These are phyloP conservation scores for Microdochium trichocladiopsis DNA, from an alignment of 2,329 filamentous ascomycete genomes.

Conservation along the genomic window DNA sequence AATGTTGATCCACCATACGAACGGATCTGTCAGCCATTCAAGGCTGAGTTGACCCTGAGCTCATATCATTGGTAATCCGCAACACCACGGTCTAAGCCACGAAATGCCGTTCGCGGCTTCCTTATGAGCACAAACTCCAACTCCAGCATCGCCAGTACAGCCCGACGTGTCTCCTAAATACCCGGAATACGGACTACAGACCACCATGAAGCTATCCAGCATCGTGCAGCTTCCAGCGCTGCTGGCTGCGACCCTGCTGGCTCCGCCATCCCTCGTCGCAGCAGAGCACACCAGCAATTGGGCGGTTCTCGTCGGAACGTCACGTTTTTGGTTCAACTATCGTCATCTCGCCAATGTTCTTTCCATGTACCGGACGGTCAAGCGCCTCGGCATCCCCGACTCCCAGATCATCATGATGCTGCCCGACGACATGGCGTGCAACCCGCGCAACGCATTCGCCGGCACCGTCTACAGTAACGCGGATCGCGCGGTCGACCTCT, in stretches of 20 bases:
- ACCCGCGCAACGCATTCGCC: slow-evolving; percentile 95
- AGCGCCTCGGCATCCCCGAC: slow-evolving; percentile 94
- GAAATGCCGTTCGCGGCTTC: too few relatives aligned
- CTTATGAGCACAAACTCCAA: not conserved
- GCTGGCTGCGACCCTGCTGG: slow-evolving; percentile 38
- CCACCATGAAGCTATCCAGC: slow-evolving; percentile 42
- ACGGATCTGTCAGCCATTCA: not conserved
- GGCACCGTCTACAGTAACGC: slow-evolving; percentile 98
- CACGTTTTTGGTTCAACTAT: slow-evolving; percentile 99
- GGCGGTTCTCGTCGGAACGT: slow-evolving; percentile 97
- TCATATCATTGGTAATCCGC: not conserved
- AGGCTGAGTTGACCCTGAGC: not conserved
- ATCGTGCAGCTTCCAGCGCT: slow-evolving; percentile 38
- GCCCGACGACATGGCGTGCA: slow-evolving; percentile 99
- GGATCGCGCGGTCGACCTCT: slow-evolving; percentile 88
- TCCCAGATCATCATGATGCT: slow-evolving; percentile 99
- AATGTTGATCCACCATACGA: not conserved
- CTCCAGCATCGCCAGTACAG: too few relatives aligned
- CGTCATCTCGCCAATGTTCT: slow-evolving; percentile 96
- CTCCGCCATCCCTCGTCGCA: slow-evolving; percentile 32
- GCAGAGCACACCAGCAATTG: slow-evolving; percentile 95
- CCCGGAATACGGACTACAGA: too few relatives aligned
- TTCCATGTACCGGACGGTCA: slow-evolving; percentile 95
- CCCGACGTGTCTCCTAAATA: too few relatives aligned
- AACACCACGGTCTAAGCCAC: too few relatives aligned